A percentile compares a stretch with the other conserved stretches of the same genome.
Conservation (phyloP, 140 eudicot genomes). For the Bidens hawaiensis region DNA sequence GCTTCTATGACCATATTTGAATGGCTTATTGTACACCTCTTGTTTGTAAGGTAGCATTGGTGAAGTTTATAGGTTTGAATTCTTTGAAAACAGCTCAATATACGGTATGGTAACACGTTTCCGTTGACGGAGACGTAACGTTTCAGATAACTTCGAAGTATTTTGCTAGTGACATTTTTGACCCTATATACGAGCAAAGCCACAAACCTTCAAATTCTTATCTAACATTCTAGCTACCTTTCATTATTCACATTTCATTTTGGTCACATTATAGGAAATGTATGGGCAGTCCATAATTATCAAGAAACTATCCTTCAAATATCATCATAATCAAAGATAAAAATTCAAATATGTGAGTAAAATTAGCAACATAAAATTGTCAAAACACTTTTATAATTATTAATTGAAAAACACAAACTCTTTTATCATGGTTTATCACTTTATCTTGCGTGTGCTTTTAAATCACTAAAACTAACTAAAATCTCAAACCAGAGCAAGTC, state of each 20-base stretch:
- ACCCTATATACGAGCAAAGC: slow-evolving; percentile 11
- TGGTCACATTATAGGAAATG: slow-evolving; percentile 9
- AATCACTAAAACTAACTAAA: too few species aligned
- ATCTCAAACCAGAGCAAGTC: too few species aligned
- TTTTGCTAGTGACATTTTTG: slow-evolving; percentile 30
- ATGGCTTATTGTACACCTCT: slow-evolving; percentile 15
- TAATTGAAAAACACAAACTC: too few species aligned
- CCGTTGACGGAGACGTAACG: slow-evolving; percentile 17
- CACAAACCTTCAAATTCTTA: slow-evolving; percentile 27
- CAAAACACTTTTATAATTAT: too few species aligned
- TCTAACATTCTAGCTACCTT: slow-evolving; percentile 16
- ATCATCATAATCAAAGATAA: background rate
- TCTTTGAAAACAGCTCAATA: slow-evolving; percentile 1
- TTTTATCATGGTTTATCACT: too few species aligned
- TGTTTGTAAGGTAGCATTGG: slow-evolving; percentile 29
- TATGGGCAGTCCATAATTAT: too few species aligned
- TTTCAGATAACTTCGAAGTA: slow-evolving; percentile 5
- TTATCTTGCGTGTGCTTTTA: too few species aligned
- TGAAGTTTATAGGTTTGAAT: background rate
- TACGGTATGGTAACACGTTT: slow-evolving; percentile 25
- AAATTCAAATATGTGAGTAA: slow-evolving; percentile 1
- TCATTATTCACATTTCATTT: background rate
- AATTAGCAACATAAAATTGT: too few species aligned
- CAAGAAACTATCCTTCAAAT: background rate
- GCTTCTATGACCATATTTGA: slow-evolving; percentile 5